Conservation (phyloP, 2,329 filamentous ascomycete species). For the Ophiostoma fasciatum region DNA sequence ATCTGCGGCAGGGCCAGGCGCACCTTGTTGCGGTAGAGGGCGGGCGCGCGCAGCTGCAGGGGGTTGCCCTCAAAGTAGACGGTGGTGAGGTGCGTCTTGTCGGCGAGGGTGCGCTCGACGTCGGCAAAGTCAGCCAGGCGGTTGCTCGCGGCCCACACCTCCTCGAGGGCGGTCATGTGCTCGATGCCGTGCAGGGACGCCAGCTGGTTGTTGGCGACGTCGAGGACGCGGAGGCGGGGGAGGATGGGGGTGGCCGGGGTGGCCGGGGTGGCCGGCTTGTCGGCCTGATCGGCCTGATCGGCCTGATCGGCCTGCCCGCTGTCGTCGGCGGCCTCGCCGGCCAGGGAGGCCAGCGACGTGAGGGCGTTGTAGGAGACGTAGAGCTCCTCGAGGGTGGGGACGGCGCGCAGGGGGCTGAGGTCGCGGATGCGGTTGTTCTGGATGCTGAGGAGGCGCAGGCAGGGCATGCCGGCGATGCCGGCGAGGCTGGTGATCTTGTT, state of each 20-base stretch:
- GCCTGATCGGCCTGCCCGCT: background rate
- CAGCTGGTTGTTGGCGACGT: constrained; percentile 82
- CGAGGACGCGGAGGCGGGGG: constrained; percentile 56
- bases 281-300: too few species aligned
- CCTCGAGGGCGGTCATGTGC: constrained; percentile 58
- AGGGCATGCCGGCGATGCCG: constrained; percentile 45
- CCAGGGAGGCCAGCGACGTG: constrained; percentile 56
- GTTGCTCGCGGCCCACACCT: constrained; percentile 92
- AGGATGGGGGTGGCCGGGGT: background rate
- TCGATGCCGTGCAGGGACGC: constrained; percentile 57
- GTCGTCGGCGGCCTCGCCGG: background rate
- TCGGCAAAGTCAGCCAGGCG: constrained; percentile 65
- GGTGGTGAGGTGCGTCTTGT: constrained; percentile 69
- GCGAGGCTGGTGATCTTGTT: constrained; percentile 9
- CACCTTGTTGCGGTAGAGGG: constrained; percentile 88
- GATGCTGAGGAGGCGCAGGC: constrained; percentile 78
- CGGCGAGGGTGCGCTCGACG: constrained; percentile 58
- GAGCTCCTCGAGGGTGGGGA: constrained; percentile 48
- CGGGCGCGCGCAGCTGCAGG: constrained; percentile 63
- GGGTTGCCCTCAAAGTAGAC: constrained; percentile 97
- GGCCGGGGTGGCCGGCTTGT: too few species aligned
- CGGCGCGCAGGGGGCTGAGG: constrained; percentile 52
- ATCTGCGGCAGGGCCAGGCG: constrained; percentile 74
- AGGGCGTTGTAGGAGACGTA: constrained; percentile 95
- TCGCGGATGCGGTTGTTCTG: constrained; percentile 85